phyloP scores from a whole-genome alignment of 2,329 filamentous ascomycete genomes.

The Aspergillus vadensis region DNA sequence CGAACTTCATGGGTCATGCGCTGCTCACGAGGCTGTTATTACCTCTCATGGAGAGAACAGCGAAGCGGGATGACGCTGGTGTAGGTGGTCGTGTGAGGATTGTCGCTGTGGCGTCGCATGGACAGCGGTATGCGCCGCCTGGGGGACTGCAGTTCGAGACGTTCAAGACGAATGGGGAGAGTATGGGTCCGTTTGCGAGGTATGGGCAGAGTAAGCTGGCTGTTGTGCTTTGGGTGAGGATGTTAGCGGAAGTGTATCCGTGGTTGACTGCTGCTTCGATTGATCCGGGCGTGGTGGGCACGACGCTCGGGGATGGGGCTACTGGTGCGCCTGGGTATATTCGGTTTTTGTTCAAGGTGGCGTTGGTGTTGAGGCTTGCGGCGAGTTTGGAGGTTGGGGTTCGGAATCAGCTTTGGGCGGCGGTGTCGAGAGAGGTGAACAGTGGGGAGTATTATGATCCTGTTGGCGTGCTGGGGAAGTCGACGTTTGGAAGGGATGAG shows the following conservation, averaged over 20 bases:
- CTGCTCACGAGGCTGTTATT: conserved; percentile 51
- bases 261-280: conserved; percentile 47
- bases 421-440: conserved; percentile 28
- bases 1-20: conserved; percentile 56
- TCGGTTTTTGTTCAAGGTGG: conserved; percentile 1
- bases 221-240: conserved; percentile 50
- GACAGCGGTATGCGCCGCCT: not conserved
- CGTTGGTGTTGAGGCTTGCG: not conserved
- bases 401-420: conserved; percentile 7
- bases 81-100: conserved; percentile 47
- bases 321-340: not conserved
- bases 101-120: conserved; percentile 41
- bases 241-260: conserved; percentile 49
- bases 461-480: conserved; percentile 32
- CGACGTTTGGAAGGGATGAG: conserved; percentile 24
- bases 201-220: conserved; percentile 56
- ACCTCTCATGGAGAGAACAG: conserved; percentile 46
- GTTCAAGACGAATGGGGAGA: not conserved
- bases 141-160: conserved; percentile 5
- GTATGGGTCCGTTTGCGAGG: conserved; percentile 34
- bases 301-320: conserved; percentile 25
- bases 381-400: conserved; percentile 1
- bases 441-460: conserved; percentile 50
- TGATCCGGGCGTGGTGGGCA: conserved; percentile 54
- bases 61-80: conserved; percentile 18